These are phyloP conservation scores for Botryosphaeria dothidea DNA, from an alignment of 2,329 filamentous ascomycete genomes.

Conservation along the genomic window DNA sequence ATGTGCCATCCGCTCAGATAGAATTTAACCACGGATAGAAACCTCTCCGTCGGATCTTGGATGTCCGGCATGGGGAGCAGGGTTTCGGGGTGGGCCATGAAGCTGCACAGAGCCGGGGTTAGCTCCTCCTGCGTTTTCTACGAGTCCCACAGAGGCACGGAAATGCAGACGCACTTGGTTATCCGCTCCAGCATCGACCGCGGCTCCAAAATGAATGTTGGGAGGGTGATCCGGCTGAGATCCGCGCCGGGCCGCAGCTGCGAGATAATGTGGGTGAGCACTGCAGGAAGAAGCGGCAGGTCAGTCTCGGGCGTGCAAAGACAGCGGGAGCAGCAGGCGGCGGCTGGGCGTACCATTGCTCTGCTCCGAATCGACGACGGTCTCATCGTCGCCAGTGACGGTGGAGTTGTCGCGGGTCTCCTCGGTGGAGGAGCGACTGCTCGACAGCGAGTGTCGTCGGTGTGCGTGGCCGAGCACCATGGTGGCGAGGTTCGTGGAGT, in stretches of 20 bases:
- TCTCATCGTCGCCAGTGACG: slow-evolving; percentile 63
- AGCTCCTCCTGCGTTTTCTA: slow-evolving; percentile 21
- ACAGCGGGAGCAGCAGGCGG: not conserved
- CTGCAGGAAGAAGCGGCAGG: slow-evolving; percentile 47
- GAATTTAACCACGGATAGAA: slow-evolving; percentile 95
- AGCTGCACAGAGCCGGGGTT: slow-evolving; percentile 59
- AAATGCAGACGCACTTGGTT: slow-evolving; percentile 72
- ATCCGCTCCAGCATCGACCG: slow-evolving; percentile 98
- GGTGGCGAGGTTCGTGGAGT: slow-evolving; percentile 23
- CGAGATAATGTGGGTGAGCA: slow-evolving; percentile 95
- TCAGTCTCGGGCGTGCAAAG: not conserved
- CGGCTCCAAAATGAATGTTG: slow-evolving; percentile 97
- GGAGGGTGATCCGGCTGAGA: slow-evolving; percentile 88
- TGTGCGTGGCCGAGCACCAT: slow-evolving; percentile 54
- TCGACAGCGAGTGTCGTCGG: slow-evolving; percentile 46
- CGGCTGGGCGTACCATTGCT: slow-evolving; percentile 72
- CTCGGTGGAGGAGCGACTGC: slow-evolving; percentile 44
- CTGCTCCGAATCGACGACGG: slow-evolving; percentile 85
- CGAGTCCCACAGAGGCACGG: not conserved
- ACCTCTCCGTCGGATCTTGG: slow-evolving; percentile 85
- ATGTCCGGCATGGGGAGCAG: slow-evolving; percentile 84
- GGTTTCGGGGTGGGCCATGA: slow-evolving; percentile 98
- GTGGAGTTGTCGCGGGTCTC: slow-evolving; percentile 37
- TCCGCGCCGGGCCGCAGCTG: slow-evolving; percentile 95
- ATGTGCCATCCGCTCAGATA: slow-evolving; percentile 99